These are phyloP conservation scores for Chlamydomonas asymmetrica DNA, from an alignment of 139 green algal species.

Conservation along the genomic window DNA sequence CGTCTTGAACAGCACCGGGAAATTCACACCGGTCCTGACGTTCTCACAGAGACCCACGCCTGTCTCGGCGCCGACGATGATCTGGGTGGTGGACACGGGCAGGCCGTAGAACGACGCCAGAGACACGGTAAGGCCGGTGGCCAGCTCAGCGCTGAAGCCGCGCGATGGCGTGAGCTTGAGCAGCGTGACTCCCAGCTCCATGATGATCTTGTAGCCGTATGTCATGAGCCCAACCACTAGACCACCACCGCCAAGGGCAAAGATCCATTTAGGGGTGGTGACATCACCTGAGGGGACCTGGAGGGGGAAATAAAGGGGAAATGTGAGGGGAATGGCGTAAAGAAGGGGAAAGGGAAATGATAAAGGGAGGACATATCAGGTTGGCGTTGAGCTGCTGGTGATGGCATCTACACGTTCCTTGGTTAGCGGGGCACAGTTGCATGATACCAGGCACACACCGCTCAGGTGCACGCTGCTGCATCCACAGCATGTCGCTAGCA, in stretches of 20 bases:
- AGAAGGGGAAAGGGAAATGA: too few species aligned
- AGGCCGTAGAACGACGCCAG: slow-evolving; percentile 33
- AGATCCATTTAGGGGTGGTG: slow-evolving; percentile 70
- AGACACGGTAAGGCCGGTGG: slow-evolving; percentile 26
- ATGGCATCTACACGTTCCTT: too few species aligned
- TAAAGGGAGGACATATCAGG: too few species aligned
- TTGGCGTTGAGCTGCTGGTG: too few species aligned
- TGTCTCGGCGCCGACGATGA: slow-evolving; percentile 23
- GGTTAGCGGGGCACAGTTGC: too few species aligned
- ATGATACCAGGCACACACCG: too few species aligned
- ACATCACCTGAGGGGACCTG: slow-evolving; percentile 11
- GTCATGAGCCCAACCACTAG: slow-evolving; percentile 81
- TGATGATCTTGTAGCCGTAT: slow-evolving; percentile 60
- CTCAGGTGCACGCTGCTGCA: too few species aligned
- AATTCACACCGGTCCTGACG: slow-evolving; percentile 18
- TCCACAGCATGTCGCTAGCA: too few species aligned
- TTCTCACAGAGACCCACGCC: slow-evolving; percentile 37
- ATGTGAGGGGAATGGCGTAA: too few species aligned
- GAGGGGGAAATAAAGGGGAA: too few species aligned
- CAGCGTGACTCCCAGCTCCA: slow-evolving; percentile 14
- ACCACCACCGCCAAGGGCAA: slow-evolving; percentile 68
- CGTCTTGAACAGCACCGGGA: background rate
- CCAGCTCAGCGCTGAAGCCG: slow-evolving; percentile 34
- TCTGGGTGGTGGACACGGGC: slow-evolving; percentile 49
- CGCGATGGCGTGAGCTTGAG: slow-evolving; percentile 17